Conservation (phyloP, 108 stramenopile species). For the Cyclostephanos invisitatus region DNA sequence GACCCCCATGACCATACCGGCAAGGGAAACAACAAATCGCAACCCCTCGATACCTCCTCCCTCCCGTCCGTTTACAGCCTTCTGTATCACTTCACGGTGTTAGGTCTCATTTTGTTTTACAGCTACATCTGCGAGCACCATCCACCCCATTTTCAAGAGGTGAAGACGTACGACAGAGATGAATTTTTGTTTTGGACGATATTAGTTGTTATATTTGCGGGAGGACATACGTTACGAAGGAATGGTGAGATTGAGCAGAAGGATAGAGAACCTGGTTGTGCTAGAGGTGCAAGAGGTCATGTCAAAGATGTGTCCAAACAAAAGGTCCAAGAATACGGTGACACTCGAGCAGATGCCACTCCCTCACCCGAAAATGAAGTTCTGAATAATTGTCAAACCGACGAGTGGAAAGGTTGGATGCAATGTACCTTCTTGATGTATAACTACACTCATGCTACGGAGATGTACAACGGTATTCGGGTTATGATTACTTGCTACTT, state of each 20-base stretch:
- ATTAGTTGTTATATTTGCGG: conserved; percentile 58
- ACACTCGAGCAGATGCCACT: conserved; percentile 3
- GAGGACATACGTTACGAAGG: conserved; percentile 48
- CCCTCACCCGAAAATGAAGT: conserved; percentile 71
- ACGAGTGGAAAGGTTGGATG: conserved; percentile 99
- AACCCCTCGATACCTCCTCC: conserved; percentile 58
- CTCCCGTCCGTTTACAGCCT: conserved; percentile 73
- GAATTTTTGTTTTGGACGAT: conserved; percentile 78
- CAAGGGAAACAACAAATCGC: conserved; percentile 18
- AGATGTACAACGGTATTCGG: conserved; percentile 95
- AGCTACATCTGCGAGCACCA: conserved; percentile 87
- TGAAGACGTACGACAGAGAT: conserved; percentile 84
- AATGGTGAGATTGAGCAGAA: conserved; percentile 30
- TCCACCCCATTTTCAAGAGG: conserved; percentile 77
- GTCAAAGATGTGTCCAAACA: neutral
- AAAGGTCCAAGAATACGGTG: neutral
- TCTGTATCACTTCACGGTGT: conserved; percentile 63
- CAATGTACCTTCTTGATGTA: conserved; percentile 97
- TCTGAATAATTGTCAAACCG: conserved; percentile 96
- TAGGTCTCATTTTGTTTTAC: conserved; percentile 79
- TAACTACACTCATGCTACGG: conserved; percentile 96
- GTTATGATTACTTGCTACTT: conserved; percentile 98
- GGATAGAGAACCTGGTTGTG: conserved; percentile 3
- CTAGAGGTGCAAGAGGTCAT: neutral
- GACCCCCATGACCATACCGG: neutral